These are phyloP conservation scores for Corchorus capsularis DNA, from an alignment of 345 rosid species.

Conservation along the genomic window DNA sequence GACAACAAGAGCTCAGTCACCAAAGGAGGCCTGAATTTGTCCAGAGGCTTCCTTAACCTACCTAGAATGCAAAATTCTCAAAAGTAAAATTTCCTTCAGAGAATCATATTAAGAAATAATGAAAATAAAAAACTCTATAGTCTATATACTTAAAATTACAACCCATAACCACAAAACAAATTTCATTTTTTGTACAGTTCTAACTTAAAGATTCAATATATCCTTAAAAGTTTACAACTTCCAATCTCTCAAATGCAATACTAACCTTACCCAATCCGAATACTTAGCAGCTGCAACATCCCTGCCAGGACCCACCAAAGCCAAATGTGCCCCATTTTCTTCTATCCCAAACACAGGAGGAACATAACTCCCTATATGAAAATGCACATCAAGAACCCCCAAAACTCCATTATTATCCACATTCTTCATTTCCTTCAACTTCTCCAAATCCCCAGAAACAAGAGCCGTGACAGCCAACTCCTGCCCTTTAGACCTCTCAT, in stretches of 20 bases:
- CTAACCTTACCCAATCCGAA: slow-evolving; percentile 88
- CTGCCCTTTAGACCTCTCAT: slow-evolving; percentile 42
- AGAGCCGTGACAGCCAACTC: slow-evolving; percentile 82
- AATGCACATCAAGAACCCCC: slow-evolving; percentile 50
- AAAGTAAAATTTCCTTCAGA: slow-evolving; percentile 4
- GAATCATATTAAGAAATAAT: neutral
- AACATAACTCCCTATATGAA: slow-evolving; percentile 60
- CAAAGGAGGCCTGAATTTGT: slow-evolving; percentile 70
- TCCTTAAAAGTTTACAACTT: neutral
- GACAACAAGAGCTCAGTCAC: slow-evolving; percentile 80
- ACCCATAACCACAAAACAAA: neutral
- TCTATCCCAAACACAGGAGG: slow-evolving; percentile 54
- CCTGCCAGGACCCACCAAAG: slow-evolving; percentile 80
- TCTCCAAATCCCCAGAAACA: slow-evolving; percentile 56
- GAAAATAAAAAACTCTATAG: neutral
- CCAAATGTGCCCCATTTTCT: slow-evolving; percentile 64
- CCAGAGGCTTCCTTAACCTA: slow-evolving; percentile 81
- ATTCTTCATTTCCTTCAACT: slow-evolving; percentile 29
- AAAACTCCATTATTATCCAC: slow-evolving; percentile 20
- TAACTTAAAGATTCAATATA: neutral
- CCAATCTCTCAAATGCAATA: neutral
- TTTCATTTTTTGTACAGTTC: neutral
- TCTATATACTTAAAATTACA: neutral
- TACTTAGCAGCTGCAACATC: slow-evolving; percentile 72
- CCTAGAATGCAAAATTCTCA: slow-evolving; percentile 26